These are phyloP conservation scores for Citrus glauca DNA, from an alignment of 345 rosid species.

Conservation along the genomic window DNA sequence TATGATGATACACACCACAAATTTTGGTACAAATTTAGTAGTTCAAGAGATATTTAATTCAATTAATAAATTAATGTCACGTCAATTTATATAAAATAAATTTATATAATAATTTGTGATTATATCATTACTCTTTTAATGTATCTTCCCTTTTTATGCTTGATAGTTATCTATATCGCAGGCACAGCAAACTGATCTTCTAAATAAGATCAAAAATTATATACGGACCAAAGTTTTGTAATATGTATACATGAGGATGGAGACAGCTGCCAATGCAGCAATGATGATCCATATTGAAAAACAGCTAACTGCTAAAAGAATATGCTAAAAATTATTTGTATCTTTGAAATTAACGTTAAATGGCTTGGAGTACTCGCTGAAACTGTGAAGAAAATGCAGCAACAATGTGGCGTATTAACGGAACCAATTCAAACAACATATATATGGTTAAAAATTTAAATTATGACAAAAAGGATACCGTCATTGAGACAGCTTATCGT, in stretches of 20 bases:
- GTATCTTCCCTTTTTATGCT: too few relatives aligned
- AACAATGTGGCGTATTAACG: background rate
- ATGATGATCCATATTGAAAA: background rate
- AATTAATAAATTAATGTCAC: too few relatives aligned
- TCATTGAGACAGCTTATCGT: constrained; percentile 24
- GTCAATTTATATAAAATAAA: too few relatives aligned
- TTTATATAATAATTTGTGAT: too few relatives aligned
- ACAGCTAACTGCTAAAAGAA: background rate
- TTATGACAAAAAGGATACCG: background rate
- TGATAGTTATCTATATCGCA: too few relatives aligned
- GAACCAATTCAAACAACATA: background rate
- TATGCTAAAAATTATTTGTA: background rate
- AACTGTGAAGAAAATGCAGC: background rate
- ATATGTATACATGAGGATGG: background rate
- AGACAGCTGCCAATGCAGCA: background rate
- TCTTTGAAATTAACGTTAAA: background rate
- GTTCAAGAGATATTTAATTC: too few relatives aligned
- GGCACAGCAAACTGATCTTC: too few relatives aligned
- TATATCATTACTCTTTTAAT: too few relatives aligned
- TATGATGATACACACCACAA: too few relatives aligned
- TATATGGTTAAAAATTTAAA: background rate
- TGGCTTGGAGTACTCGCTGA: constrained; percentile 1
- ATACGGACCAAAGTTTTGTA: too few relatives aligned
- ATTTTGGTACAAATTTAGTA: too few relatives aligned
- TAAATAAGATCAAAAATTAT: too few relatives aligned